These are phyloP conservation scores for Pseudotsuga menziesii DNA, from an alignment of 75 land plant genomes.

Conservation along the genomic window DNA sequence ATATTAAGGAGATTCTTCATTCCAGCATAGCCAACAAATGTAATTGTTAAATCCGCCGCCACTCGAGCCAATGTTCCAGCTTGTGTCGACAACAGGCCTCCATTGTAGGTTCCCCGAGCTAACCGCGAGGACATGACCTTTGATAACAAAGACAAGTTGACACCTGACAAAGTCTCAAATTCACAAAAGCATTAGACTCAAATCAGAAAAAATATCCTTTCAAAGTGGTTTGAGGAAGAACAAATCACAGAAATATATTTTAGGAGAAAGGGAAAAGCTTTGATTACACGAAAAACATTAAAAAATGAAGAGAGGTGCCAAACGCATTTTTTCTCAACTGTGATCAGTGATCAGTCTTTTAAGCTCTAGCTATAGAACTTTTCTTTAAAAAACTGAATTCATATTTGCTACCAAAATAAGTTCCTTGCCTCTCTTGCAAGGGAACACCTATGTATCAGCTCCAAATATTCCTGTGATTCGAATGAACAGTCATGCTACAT, in stretches of 20 bases:
- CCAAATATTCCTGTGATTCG: neutral
- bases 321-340: neutral
- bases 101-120: conserved; percentile 83
- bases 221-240: neutral
- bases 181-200: neutral
- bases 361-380: neutral
- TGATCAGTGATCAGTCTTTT: neutral
- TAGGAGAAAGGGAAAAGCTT: neutral
- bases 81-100: conserved; percentile 80
- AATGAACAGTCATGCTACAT: neutral
- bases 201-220: neutral
- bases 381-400: neutral
- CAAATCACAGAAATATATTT: neutral
- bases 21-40: conserved; percentile 69
- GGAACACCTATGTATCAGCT: neutral
- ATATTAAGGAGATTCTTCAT: conserved; percentile 48
- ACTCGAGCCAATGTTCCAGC: conserved; percentile 89
- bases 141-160: conserved; percentile 74
- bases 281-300: no score
- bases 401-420: neutral
- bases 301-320: neutral
- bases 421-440: neutral
- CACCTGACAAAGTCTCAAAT: conserved; percentile 40
- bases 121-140: conserved; percentile 87
- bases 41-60: conserved; percentile 70